phyloP scores from a whole-genome alignment of 371 early-diverging fungal genomes.

The Capniomyces stellatus region DNA sequence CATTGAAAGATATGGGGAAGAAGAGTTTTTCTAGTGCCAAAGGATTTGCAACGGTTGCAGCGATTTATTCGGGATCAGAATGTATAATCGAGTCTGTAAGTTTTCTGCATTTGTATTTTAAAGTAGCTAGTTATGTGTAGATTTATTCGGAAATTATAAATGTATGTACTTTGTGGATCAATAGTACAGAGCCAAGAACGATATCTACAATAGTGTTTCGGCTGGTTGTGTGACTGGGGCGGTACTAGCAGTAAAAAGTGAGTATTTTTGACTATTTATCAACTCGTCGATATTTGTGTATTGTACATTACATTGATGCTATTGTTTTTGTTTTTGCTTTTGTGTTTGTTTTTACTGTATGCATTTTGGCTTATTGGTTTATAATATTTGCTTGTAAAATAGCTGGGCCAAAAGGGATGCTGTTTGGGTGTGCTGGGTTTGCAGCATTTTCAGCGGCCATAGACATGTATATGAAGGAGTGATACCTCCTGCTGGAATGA shows the following conservation, averaged over 20 bases:
- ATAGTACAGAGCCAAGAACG: conserved; percentile 87
- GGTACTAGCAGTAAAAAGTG: conserved; percentile 52
- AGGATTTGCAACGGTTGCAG: conserved; percentile 82
- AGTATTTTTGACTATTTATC: background rate
- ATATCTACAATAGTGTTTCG: conserved; percentile 67
- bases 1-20: conserved; percentile 72
- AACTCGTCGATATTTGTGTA: background rate
- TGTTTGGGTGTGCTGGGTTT: conserved; percentile 79
- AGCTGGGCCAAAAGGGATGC: conserved; percentile 60
- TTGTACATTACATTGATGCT: background rate
- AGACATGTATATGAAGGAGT: conserved; percentile 45
- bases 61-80: conserved; percentile 79
- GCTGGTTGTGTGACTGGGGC: conserved; percentile 93
- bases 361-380: no score
- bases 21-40: conserved; percentile 69
- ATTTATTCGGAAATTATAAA: background rate
- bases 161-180: background rate
- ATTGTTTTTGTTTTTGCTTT: background rate
- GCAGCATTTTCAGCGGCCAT: conserved; percentile 90
- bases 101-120: background rate
- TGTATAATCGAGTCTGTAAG: conserved; percentile 62
- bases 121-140: background rate
- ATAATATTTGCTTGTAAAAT: no score
- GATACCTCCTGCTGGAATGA: background rate
- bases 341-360: no score